Evolutionary conservation across 2,329 filamentous ascomycete genomes (phyloP).

Genomic region (Blumeriella jaapii): DNA sequence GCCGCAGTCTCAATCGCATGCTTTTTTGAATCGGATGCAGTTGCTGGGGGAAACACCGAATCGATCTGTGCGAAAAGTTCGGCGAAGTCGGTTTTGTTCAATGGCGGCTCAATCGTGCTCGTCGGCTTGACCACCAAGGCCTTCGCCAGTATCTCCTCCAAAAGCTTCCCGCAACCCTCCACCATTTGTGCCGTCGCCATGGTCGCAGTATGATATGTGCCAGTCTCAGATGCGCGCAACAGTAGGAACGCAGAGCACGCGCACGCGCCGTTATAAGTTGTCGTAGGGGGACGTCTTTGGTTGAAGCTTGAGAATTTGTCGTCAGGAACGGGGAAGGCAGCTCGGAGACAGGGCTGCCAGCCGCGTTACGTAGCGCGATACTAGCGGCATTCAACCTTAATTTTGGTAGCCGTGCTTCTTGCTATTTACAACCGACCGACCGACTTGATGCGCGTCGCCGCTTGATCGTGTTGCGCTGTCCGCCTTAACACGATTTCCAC

Average conservation of each 20-base stretch:
- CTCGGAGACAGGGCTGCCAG: too few relatives aligned
- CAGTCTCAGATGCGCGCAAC: background rate
- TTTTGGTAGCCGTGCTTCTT: too few relatives aligned
- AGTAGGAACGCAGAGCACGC: background rate
- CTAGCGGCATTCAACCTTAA: too few relatives aligned
- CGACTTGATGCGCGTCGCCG: too few relatives aligned
- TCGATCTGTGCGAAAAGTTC: conserved; percentile 36
- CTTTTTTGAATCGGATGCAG: conserved; percentile 27
- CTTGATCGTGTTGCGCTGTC: too few relatives aligned
- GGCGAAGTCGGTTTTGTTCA: conserved; percentile 57
- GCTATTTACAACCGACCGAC: too few relatives aligned
- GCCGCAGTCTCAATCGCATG: conserved; percentile 70
- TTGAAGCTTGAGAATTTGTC: too few relatives aligned
- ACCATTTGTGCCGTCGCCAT: conserved; percentile 47
- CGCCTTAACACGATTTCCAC: too few relatives aligned
- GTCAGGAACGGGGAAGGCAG: too few relatives aligned
- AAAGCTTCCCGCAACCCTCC: conserved; percentile 38
- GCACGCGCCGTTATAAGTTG: background rate
- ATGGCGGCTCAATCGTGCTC: conserved; percentile 57
- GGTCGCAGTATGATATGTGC: conserved; percentile 2
- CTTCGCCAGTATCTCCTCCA: conserved; percentile 46
- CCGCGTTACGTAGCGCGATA: too few relatives aligned
- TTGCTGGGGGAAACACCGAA: conserved; percentile 27
- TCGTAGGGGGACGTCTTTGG: background rate
- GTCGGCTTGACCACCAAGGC: conserved; percentile 48